phyloP scores from a whole-genome alignment of 495 filamentous ascomycete species.

The Lophium mytilinum region DNA sequence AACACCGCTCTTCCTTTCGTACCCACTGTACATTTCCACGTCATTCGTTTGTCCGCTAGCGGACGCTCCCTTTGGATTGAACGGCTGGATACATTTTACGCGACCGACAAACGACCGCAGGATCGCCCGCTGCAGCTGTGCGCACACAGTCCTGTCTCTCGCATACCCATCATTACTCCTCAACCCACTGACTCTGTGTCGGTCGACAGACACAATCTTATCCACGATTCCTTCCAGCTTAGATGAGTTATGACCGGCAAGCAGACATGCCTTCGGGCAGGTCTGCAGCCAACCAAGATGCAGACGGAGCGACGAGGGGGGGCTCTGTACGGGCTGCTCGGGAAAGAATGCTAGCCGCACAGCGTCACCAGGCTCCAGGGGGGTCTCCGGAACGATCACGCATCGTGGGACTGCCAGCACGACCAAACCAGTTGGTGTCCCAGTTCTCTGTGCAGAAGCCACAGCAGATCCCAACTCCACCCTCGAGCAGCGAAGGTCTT shows the following conservation, averaged over 20 bases:
- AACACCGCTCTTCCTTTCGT: no score
- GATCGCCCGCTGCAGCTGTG: background rate
- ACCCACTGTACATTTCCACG: background rate
- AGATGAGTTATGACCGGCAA: constrained; percentile 22
- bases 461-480: constrained; percentile 5
- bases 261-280: constrained; percentile 13
- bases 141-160: background rate
- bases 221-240: constrained; percentile 12
- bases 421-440: constrained; percentile 22
- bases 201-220: constrained; percentile 20
- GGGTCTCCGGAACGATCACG: constrained; percentile 7
- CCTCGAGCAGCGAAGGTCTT: constrained; percentile 1
- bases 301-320: constrained; percentile 4
- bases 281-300: constrained; percentile 8
- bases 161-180: background rate
- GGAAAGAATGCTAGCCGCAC: constrained; percentile 17
- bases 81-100: background rate
- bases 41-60: background rate
- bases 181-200: constrained; percentile 7
- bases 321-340: constrained; percentile 26
- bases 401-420: constrained; percentile 17
- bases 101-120: background rate
- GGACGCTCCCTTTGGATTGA: background rate
- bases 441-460: constrained; percentile 18
- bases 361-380: background rate